Evolutionary conservation across 2,329 filamentous ascomycete genomes (phyloP).

Genomic region (Zasmidium cellare): DNA sequence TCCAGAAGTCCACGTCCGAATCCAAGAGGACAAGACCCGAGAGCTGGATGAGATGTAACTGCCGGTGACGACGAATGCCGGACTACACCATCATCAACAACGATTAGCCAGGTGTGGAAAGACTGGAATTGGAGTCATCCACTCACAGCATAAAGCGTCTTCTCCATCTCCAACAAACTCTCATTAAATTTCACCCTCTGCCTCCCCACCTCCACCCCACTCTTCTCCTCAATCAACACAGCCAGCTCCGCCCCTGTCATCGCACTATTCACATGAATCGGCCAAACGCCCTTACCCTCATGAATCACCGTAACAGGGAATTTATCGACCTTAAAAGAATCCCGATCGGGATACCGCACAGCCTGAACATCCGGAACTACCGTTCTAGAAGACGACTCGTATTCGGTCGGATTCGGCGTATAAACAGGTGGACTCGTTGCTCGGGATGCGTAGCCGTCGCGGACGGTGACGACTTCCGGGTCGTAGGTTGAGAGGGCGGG

Average conservation of each 20-base stretch:
- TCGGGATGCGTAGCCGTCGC: not conserved
- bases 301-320: not conserved
- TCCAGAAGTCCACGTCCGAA: slow-evolving; percentile 1
- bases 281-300: not conserved
- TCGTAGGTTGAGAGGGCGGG: not conserved
- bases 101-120: not conserved
- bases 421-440: not conserved
- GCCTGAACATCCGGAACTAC: not conserved
- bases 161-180: not conserved
- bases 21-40: not conserved
- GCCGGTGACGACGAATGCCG: not conserved
- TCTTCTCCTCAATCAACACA: not conserved
- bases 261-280: not conserved
- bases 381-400: not conserved
- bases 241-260: not conserved
- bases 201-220: not conserved
- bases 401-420: not conserved
- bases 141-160: not conserved
- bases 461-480: not conserved
- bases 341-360: not conserved
- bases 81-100: not conserved
- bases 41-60: not conserved
- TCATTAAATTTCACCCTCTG: not conserved
- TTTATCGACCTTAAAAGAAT: not conserved
- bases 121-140: not conserved